These are phyloP conservation scores for Tuber melanosporum DNA, from an alignment of 495 filamentous ascomycete genomes.

Conservation along the genomic window DNA sequence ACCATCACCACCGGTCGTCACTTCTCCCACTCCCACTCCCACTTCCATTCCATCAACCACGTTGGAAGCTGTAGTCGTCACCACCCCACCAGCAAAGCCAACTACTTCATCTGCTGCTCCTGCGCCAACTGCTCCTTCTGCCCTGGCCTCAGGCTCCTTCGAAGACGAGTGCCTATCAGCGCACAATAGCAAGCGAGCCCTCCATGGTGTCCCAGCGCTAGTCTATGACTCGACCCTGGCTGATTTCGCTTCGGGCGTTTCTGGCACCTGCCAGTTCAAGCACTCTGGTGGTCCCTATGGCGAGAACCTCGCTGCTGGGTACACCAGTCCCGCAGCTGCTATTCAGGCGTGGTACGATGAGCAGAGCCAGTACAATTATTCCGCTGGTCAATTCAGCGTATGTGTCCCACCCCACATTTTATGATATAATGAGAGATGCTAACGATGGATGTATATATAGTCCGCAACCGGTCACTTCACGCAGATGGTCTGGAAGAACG, in stretches of 20 bases:
- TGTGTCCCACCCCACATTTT: not conserved
- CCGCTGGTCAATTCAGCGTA: constrained; percentile 19
- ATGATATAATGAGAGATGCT: not conserved
- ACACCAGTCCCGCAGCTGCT: constrained; percentile 9
- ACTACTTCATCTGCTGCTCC: not conserved
- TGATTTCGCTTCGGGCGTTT: constrained; percentile 51
- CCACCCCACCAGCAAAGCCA: not conserved
- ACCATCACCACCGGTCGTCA: not conserved
- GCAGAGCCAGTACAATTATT: constrained; percentile 22
- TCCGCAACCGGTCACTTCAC: constrained; percentile 63
- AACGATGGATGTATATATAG: constrained; percentile 1
- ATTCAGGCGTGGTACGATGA: constrained; percentile 39
- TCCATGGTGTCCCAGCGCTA: constrained; percentile 64
- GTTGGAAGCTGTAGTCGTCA: not conserved
- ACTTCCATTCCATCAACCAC: constrained; percentile 11
- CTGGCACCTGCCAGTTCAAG: constrained; percentile 57
- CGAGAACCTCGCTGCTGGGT: constrained; percentile 42
- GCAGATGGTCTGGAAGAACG: constrained; percentile 80
- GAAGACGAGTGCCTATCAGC: constrained; percentile 7
- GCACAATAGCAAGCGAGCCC: constrained; percentile 82
- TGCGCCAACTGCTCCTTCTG: not conserved
- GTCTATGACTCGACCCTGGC: constrained; percentile 59
- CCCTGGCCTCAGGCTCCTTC: constrained; percentile 12
- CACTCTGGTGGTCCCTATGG: constrained; percentile 35
- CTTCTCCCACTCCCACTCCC: constrained; percentile 4